Evolutionary conservation across 2,329 filamentous ascomycete species (phyloP).

Genomic region (Exutisphaerella laricina): DNA sequence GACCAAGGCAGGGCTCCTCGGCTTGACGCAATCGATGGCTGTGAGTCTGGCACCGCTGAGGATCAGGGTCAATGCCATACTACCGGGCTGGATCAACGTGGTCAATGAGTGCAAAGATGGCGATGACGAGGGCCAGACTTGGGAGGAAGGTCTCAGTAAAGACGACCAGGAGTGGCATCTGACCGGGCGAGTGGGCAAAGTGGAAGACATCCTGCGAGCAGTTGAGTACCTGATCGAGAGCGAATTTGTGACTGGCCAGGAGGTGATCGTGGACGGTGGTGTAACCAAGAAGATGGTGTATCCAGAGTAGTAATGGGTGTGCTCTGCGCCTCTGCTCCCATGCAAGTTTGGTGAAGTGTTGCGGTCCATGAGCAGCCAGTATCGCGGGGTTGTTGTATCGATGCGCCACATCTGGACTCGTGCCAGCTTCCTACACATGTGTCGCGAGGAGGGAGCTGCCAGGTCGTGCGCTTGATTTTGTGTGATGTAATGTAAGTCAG

Average conservation of each 20-base stretch:
- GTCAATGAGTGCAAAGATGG: slow-evolving; percentile 38
- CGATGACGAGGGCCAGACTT: slow-evolving; percentile 38
- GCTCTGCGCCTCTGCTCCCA: too few relatives aligned
- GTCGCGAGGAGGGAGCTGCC: too few relatives aligned
- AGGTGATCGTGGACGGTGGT: slow-evolving; percentile 45
- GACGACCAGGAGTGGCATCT: slow-evolving; percentile 48
- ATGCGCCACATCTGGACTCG: too few relatives aligned
- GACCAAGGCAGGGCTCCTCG: slow-evolving; percentile 48
- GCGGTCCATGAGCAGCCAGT: too few relatives aligned
- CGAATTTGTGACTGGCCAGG: slow-evolving; percentile 42
- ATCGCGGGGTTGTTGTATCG: too few relatives aligned
- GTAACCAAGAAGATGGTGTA: slow-evolving; percentile 22
- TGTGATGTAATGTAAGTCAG: too few relatives aligned
- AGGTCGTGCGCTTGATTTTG: too few relatives aligned
- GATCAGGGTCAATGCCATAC: slow-evolving; percentile 46
- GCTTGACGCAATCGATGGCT: slow-evolving; percentile 47
- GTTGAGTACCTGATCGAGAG: slow-evolving; percentile 39
- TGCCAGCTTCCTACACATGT: too few relatives aligned
- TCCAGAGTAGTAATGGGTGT: neutral
- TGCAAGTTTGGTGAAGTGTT: too few relatives aligned
- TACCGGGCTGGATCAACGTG: slow-evolving; percentile 51
- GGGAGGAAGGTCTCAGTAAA: slow-evolving; percentile 44
- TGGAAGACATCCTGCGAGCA: slow-evolving; percentile 42
- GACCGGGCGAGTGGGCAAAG: slow-evolving; percentile 46
- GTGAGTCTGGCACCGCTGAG: slow-evolving; percentile 41